These are phyloP conservation scores for Gentiana macrophylla DNA, from an alignment of 257 asterid genomes.

Conservation along the genomic window DNA sequence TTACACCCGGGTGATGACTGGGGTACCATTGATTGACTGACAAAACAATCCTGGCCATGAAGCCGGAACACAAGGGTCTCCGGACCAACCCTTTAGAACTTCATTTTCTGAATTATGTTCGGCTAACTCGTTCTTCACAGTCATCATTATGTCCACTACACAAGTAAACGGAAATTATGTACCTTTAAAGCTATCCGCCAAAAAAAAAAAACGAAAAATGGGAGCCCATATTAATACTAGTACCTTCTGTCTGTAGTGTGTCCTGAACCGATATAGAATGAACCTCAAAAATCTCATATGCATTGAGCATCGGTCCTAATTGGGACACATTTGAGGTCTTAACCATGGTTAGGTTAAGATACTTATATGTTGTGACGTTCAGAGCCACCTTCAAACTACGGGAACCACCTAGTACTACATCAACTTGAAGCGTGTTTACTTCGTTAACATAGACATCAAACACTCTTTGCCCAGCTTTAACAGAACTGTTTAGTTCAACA, in stretches of 20 bases:
- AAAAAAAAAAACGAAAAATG: too few species aligned
- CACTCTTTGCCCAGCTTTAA: constrained; percentile 40
- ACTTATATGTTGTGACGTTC: constrained; percentile 36
- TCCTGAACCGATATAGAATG: constrained; percentile 20
- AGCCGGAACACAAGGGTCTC: constrained; percentile 68
- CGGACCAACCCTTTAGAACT: constrained; percentile 41
- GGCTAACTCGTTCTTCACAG: constrained; percentile 50
- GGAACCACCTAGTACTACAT: constrained; percentile 24
- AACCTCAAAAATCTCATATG: constrained; percentile 43
- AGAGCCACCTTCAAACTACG: constrained; percentile 18
- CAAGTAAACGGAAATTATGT: too few species aligned
- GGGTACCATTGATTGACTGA: constrained; percentile 24
- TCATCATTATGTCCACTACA: constrained; percentile 30
- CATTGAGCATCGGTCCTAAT: constrained; percentile 48
- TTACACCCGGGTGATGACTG: constrained; percentile 40
- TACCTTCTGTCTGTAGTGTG: constrained; percentile 41
- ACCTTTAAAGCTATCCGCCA: too few species aligned
- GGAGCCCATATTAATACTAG: background rate
- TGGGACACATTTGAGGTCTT: constrained; percentile 27
- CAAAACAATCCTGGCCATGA: constrained; percentile 62
- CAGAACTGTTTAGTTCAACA: constrained; percentile 35
- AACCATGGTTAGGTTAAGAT: constrained; percentile 35
- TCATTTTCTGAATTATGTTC: constrained; percentile 36
- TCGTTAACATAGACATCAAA: constrained; percentile 37
- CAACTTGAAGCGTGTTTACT: constrained; percentile 22